A percentile compares a stretch with the other conserved stretches of the same genome.
Evolutionary conservation across 129 eudicot species (phyloP).

Genomic region (Helianthus annuus): DNA sequence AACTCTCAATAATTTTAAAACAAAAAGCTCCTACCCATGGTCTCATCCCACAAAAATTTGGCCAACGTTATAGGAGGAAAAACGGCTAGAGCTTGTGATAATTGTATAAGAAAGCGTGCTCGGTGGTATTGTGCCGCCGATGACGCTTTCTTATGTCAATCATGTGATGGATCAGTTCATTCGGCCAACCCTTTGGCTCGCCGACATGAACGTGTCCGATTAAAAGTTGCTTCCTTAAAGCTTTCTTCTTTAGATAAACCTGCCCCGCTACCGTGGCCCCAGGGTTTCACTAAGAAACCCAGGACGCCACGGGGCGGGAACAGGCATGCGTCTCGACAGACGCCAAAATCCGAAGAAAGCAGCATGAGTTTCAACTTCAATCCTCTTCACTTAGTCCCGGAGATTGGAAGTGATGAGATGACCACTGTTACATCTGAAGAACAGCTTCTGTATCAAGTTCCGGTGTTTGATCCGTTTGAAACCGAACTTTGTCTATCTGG

Average conservation of each 20-base stretch:
- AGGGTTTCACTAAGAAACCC: constrained; percentile 65
- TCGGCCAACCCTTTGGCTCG: constrained; percentile 72
- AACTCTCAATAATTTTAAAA: neutral
- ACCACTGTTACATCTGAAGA: constrained; percentile 51
- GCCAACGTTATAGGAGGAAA: constrained; percentile 71
- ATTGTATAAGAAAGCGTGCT: constrained; percentile 74
- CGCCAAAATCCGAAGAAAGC: constrained; percentile 31
- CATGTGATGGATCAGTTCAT: constrained; percentile 65
- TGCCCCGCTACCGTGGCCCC: constrained; percentile 59
- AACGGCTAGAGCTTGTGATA: constrained; percentile 82
- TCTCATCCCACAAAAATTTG: constrained; percentile 47
- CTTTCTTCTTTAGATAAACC: constrained; percentile 24
- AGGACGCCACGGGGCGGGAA: constrained; percentile 67
- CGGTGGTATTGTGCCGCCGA: constrained; percentile 82
- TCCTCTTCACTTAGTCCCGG: constrained; percentile 65
- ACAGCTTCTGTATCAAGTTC: constrained; percentile 70
- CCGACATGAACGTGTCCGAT: constrained; percentile 71
- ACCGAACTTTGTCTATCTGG: constrained; percentile 51
- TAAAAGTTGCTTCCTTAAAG: constrained; percentile 47
- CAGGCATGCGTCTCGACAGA: constrained; percentile 24
- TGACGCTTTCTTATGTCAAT: constrained; percentile 81
- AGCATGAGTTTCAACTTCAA: constrained; percentile 16
- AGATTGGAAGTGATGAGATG: constrained; percentile 51
- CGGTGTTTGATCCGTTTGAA: constrained; percentile 62
- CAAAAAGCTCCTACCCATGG: constrained; percentile 35